These are phyloP conservation scores for Penicillium soppii DNA, from an alignment of 495 filamentous ascomycete genomes.

Conservation along the genomic window DNA sequence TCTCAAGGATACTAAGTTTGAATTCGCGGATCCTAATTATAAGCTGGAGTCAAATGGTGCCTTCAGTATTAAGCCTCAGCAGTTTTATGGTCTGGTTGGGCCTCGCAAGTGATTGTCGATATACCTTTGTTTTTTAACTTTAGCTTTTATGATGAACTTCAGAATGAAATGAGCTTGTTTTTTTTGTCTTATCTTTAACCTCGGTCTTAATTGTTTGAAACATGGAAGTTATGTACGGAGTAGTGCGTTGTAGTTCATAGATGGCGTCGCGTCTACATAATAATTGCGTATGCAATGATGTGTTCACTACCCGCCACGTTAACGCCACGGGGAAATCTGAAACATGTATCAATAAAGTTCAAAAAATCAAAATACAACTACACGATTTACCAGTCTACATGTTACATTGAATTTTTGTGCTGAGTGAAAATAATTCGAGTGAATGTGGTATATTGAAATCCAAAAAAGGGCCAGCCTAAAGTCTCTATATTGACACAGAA, in stretches of 20 bases:
- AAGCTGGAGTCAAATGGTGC: constrained; percentile 39
- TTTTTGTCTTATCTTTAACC: not conserved
- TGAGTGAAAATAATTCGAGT: constrained; percentile 5
- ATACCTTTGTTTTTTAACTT: not conserved
- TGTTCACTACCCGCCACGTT: constrained; percentile 15
- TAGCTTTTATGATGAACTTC: not conserved
- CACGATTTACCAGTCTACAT: not conserved
- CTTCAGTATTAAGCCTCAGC: constrained; percentile 36
- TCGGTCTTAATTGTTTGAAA: not conserved
- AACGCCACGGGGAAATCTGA: not conserved
- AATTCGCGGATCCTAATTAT: constrained; percentile 45
- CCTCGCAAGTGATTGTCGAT: constrained; percentile 26
- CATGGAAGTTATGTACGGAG: too few species aligned
- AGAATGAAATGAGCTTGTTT: constrained; percentile 4
- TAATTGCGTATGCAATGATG: constrained; percentile 19
- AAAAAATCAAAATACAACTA: not conserved
- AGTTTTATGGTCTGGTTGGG: constrained; percentile 36
- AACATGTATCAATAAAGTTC: not conserved
- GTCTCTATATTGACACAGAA: constrained; percentile 22
- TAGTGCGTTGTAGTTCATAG: not conserved
- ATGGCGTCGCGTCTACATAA: not conserved
- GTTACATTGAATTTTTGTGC: too few species aligned
- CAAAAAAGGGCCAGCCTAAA: constrained; percentile 23
- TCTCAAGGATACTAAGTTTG: constrained; percentile 41
- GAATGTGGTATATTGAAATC: constrained; percentile 15